A percentile compares a stretch with the other conserved stretches of the same genome.
Conservation (phyloP, 2,329 filamentous ascomycete species). For the Curvularia spicifera region DNA sequence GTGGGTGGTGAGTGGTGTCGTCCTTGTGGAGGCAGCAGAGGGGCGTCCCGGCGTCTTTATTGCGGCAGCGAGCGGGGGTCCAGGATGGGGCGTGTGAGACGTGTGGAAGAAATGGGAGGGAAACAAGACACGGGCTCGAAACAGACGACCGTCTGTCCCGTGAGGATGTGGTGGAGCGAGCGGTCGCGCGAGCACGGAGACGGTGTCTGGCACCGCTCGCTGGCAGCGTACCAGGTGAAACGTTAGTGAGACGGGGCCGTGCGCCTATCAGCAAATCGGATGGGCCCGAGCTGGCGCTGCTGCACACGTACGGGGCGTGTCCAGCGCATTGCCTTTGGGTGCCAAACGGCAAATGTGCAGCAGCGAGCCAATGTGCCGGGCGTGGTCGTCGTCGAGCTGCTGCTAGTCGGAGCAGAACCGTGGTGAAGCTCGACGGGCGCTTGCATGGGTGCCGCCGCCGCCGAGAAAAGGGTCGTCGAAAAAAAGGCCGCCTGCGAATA, state of each 20-base stretch:
- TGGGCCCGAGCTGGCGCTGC: slow-evolving; percentile 3
- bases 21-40: slow-evolving; percentile 9
- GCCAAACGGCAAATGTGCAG: background rate
- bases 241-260: slow-evolving; percentile 18
- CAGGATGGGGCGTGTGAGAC: slow-evolving; percentile 7
- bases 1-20: slow-evolving; percentile 6
- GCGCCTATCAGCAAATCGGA: slow-evolving; percentile 12
- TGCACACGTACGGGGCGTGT: background rate
- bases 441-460: too few relatives aligned
- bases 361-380: background rate
- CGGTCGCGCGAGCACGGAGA: slow-evolving; percentile 18
- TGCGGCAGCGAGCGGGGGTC: slow-evolving; percentile 12
- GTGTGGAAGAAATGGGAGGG: slow-evolving; percentile 1
- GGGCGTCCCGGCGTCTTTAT: slow-evolving; percentile 23
- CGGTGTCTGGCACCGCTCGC: slow-evolving; percentile 21
- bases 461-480: too few relatives aligned
- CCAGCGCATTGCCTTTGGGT: slow-evolving; percentile 7
- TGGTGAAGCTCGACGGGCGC: background rate
- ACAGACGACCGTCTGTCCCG: slow-evolving; percentile 14
- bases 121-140: slow-evolving; percentile 28
- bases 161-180: slow-evolving; percentile 11
- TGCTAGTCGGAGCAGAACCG: background rate
- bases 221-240: slow-evolving; percentile 22
- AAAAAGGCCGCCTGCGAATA: background rate
- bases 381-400: background rate